Evolutionary conservation across 2,329 filamentous ascomycete genomes (phyloP).

Genomic region (Dactylella cylindrospora): DNA sequence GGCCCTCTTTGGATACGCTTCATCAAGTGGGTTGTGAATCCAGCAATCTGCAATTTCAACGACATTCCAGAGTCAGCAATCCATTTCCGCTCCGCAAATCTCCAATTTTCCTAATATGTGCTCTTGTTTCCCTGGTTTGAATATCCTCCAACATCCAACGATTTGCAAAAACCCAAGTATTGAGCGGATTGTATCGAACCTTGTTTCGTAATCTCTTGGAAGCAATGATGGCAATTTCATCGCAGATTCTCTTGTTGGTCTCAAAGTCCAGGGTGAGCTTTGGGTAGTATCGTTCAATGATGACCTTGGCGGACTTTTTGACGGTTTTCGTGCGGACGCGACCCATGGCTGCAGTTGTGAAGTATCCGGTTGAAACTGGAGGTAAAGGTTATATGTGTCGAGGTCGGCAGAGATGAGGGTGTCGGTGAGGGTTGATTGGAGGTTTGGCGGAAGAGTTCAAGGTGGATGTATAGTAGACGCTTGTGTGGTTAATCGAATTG

Average conservation of each 20-base stretch:
- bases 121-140: constrained; percentile 1
- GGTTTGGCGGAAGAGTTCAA: too few relatives aligned
- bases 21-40: constrained; percentile 98
- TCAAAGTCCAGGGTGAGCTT: constrained; percentile 99
- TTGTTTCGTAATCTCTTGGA: constrained; percentile 99
- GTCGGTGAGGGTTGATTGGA: constrained; percentile 11
- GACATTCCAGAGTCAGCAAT: constrained; percentile 26
- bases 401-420: constrained; percentile 9
- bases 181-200: constrained; percentile 57
- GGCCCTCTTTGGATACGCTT: constrained; percentile 99
- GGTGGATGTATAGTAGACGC: too few relatives aligned
- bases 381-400: too few relatives aligned
- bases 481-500: too few relatives aligned
- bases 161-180: background rate
- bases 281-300: constrained; percentile 98
- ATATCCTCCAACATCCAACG: constrained; percentile 4
- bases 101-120: background rate
- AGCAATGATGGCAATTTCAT: constrained; percentile 99
- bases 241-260: constrained; percentile 99
- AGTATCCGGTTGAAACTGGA: constrained; percentile 5
- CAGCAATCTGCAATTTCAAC: constrained; percentile 70
- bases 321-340: constrained; percentile 70
- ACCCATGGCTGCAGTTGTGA: constrained; percentile 43
- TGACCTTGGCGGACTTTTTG: constrained; percentile 95
- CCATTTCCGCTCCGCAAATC: constrained; percentile 1